phyloP scores from a whole-genome alignment of 495 filamentous ascomycete species.

The Cryomyces minteri region DNA sequence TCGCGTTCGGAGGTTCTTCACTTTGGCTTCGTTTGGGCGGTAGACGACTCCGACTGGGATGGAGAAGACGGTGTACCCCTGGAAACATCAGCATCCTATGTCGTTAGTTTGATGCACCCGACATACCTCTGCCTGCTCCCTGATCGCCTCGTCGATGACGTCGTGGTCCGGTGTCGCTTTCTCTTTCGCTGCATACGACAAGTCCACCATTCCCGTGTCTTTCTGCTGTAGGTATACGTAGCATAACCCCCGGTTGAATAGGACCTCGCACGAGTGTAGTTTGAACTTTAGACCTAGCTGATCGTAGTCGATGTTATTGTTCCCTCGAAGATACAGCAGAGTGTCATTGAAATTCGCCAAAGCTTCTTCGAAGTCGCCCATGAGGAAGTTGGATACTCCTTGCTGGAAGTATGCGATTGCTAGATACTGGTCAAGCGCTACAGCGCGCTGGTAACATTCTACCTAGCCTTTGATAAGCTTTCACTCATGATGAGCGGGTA shows the following conservation, averaged over 20 bases:
- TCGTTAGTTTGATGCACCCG: not conserved
- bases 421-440: slow-evolving; percentile 80
- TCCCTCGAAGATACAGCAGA: slow-evolving; percentile 81
- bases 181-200: slow-evolving; percentile 85
- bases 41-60: slow-evolving; percentile 93
- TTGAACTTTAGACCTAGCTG: slow-evolving; percentile 93
- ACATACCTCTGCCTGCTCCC: slow-evolving; percentile 75
- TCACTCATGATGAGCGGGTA: not conserved
- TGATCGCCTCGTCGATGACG: slow-evolving; percentile 94
- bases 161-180: slow-evolving; percentile 89
- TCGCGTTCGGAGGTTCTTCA: slow-evolving; percentile 92
- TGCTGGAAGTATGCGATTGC: slow-evolving; percentile 98
- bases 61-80: slow-evolving; percentile 98
- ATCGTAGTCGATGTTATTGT: slow-evolving; percentile 95
- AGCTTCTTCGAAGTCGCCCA: slow-evolving; percentile 95
- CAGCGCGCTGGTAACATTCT: slow-evolving; percentile 81
- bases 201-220: slow-evolving; percentile 74
- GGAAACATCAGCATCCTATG: slow-evolving; percentile 1
- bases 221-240: slow-evolving; percentile 94
- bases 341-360: slow-evolving; percentile 99
- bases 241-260: slow-evolving; percentile 95
- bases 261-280: slow-evolving; percentile 88
- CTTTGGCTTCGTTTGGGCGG: slow-evolving; percentile 90
- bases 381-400: slow-evolving; percentile 93
- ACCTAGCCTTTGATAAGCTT: slow-evolving; percentile 35